Conservation (phyloP, 2,329 filamentous ascomycete genomes). For the Cryphonectria parasitica region DNA sequence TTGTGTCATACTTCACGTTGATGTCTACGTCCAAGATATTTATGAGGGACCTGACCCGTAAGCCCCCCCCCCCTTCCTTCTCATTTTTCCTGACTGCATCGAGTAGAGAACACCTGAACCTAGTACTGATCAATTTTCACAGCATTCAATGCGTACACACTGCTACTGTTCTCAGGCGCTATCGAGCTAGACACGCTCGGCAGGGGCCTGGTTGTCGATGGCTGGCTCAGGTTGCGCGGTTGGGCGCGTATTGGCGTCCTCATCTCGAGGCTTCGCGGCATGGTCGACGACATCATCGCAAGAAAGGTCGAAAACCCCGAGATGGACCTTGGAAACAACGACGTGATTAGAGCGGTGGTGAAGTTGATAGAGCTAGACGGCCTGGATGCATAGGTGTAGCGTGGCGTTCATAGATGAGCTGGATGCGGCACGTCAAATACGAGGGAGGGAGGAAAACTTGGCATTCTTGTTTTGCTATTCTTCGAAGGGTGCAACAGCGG, state of each 20-base stretch:
- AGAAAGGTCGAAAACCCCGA: slow-evolving; percentile 78
- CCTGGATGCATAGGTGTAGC: slow-evolving; percentile 62
- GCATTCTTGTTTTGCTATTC: neutral
- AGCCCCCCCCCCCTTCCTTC: slow-evolving; percentile 41
- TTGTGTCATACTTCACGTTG: slow-evolving; percentile 88
- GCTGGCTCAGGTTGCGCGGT: slow-evolving; percentile 82
- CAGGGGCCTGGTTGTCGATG: slow-evolving; percentile 85
- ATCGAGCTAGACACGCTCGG: slow-evolving; percentile 88
- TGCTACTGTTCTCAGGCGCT: slow-evolving; percentile 84
- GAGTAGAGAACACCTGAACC: neutral
- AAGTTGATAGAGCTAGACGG: slow-evolving; percentile 89
- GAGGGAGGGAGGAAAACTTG: neutral
- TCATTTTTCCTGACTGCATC: slow-evolving; percentile 9
- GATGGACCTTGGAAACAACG: slow-evolving; percentile 59
- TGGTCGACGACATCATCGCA: slow-evolving; percentile 85
- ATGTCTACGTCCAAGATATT: slow-evolving; percentile 93
- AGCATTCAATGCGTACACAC: slow-evolving; percentile 87
- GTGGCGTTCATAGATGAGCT: neutral
- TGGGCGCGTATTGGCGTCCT: slow-evolving; percentile 96
- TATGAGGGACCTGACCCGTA: slow-evolving; percentile 86
- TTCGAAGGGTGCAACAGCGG: neutral
- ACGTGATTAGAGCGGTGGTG: slow-evolving; percentile 77
- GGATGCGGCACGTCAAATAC: neutral
- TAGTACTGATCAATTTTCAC: neutral
- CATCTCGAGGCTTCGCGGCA: slow-evolving; percentile 77